These are phyloP conservation scores for Gossypium longicalyx DNA, from an alignment of 345 rosid species.

Conservation along the genomic window DNA sequence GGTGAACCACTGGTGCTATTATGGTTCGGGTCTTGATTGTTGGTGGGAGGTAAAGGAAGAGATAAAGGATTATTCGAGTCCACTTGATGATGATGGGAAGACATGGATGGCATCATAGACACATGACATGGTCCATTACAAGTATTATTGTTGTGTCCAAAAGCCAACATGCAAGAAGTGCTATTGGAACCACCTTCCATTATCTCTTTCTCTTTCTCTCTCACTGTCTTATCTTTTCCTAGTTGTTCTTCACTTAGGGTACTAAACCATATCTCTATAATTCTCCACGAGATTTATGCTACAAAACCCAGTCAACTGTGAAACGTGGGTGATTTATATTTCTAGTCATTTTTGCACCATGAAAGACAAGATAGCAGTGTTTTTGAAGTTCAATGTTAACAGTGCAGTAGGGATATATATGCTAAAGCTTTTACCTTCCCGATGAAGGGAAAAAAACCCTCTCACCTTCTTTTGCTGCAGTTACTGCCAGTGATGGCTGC, in stretches of 20 bases:
- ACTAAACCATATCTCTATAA: slow-evolving; percentile 30
- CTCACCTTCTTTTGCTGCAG: slow-evolving; percentile 37
- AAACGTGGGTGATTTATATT: slow-evolving; percentile 8
- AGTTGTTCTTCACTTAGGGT: slow-evolving; percentile 10
- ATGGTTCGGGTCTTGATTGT: slow-evolving; percentile 29
- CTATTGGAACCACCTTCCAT: slow-evolving; percentile 77
- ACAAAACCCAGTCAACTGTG: slow-evolving; percentile 23
- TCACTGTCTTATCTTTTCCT: slow-evolving; percentile 19
- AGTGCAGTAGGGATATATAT: neutral
- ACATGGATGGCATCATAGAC: slow-evolving; percentile 61
- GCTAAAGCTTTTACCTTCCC: slow-evolving; percentile 67
- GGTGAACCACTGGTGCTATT: slow-evolving; percentile 29
- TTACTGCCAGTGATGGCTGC: slow-evolving; percentile 61
- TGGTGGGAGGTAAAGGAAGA: slow-evolving; percentile 27
- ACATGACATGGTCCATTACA: slow-evolving; percentile 51
- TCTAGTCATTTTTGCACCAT: neutral
- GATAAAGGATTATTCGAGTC: slow-evolving; percentile 32
- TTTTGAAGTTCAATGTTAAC: neutral
- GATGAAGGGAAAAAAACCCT: slow-evolving; percentile 41
- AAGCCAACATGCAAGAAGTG: slow-evolving; percentile 68
- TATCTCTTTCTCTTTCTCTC: slow-evolving; percentile 20
- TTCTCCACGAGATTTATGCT: slow-evolving; percentile 91
- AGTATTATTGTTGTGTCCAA: slow-evolving; percentile 56
- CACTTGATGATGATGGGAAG: slow-evolving; percentile 35
- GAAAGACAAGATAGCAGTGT: neutral